Evolutionary conservation across 2,329 filamentous ascomycete species (phyloP).

Genomic region (Colletotrichum falcatum): DNA sequence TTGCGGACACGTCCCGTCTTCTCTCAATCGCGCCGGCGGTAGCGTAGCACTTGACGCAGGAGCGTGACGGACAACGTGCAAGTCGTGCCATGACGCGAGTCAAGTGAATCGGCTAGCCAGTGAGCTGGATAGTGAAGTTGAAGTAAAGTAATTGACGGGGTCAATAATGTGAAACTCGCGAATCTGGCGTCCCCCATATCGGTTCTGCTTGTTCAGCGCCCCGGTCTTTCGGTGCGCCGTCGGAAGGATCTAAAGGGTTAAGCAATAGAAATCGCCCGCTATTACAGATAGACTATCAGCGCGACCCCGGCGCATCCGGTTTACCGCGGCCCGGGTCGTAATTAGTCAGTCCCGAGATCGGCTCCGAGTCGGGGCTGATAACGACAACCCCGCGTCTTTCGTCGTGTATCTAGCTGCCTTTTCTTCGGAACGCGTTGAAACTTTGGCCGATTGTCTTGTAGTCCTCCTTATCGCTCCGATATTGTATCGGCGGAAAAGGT

Average conservation of each 20-base stretch:
- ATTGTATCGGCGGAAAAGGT: not conserved
- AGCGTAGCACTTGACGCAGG: conserved; percentile 3
- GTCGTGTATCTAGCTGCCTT: not conserved
- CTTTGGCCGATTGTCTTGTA: not conserved
- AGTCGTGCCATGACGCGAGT: conserved; percentile 28
- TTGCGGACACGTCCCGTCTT: not conserved
- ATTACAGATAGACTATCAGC: no score
- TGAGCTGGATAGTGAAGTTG: conserved; percentile 7
- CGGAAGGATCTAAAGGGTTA: not conserved
- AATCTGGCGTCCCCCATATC: no score
- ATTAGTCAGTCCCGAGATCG: conserved; percentile 12
- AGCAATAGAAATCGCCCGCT: not conserved
- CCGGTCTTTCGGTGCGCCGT: not conserved
- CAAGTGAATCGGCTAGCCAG: conserved; percentile 8
- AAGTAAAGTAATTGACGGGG: not conserved
- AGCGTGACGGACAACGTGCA: conserved; percentile 11
- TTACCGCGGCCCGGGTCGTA: conserved; percentile 5
- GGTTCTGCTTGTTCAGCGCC: not conserved
- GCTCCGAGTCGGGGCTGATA: conserved; percentile 30
- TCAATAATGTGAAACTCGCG: not conserved
- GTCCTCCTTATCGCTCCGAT: not conserved
- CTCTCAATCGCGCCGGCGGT: not conserved
- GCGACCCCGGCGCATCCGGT: not conserved
- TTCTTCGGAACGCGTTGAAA: not conserved
- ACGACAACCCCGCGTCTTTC: conserved; percentile 20